These are phyloP conservation scores for Echites panduratus DNA, from an alignment of 257 asterid genomes.

Conservation along the genomic window DNA sequence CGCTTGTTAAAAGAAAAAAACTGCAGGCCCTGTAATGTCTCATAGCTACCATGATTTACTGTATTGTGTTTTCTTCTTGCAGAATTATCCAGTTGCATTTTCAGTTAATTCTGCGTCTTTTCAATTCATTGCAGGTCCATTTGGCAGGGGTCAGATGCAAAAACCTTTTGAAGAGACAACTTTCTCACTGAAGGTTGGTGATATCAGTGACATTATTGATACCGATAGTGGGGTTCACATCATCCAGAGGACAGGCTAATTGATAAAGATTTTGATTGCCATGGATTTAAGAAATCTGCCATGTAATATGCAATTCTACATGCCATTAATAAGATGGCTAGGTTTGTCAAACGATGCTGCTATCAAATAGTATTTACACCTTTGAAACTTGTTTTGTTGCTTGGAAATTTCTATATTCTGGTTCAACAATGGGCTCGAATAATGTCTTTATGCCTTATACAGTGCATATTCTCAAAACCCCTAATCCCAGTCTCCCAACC, in stretches of 20 bases:
- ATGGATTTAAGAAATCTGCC: background rate
- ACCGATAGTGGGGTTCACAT: constrained; percentile 93
- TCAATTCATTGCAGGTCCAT: constrained; percentile 45
- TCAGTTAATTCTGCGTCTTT: background rate
- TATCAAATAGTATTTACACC: background rate
- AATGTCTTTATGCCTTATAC: too few relatives aligned
- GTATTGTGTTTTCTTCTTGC: too few relatives aligned
- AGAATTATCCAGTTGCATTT: background rate
- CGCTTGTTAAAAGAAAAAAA: too few relatives aligned
- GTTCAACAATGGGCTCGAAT: background rate
- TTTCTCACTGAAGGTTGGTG: constrained; percentile 61
- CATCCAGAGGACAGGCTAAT: constrained; percentile 61
- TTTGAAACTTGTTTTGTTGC: background rate
- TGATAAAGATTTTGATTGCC: constrained; percentile 1
- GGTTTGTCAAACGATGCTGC: background rate
- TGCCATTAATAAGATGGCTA: background rate
- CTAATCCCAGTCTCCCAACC: too few relatives aligned
- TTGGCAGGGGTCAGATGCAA: constrained; percentile 91
- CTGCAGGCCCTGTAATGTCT: too few relatives aligned
- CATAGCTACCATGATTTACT: too few relatives aligned
- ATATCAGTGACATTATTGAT: constrained; percentile 72
- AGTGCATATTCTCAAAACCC: background rate
- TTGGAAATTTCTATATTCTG: background rate
- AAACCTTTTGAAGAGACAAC: constrained; percentile 84
- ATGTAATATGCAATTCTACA: background rate